Percentiles rank a stretch among this genome's conserved stretches.
phyloP scores from a whole-genome alignment of 2,329 filamentous ascomycete genomes.

The Exophiala calicioides region DNA sequence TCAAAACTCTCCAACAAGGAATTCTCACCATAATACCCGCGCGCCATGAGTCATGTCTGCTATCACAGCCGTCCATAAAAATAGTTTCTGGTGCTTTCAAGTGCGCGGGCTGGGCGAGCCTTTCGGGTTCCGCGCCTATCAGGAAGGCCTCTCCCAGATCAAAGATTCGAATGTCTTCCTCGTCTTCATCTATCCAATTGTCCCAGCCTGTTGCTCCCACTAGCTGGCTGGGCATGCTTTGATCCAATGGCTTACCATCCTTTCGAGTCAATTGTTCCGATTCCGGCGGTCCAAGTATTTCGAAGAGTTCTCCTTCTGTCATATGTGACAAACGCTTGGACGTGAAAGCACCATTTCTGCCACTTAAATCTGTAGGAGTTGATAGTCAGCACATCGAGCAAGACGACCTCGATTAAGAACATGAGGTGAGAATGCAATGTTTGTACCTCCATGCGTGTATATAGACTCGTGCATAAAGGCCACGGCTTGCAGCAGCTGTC shows the following conservation, averaged over 20 bases:
- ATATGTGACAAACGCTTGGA: slow-evolving; percentile 16
- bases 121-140: slow-evolving; percentile 16
- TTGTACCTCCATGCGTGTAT: slow-evolving; percentile 37
- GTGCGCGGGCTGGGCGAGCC: slow-evolving; percentile 28
- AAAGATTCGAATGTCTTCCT: slow-evolving; percentile 33
- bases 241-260: slow-evolving; percentile 30
- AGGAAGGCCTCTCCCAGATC: slow-evolving; percentile 30
- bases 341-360: slow-evolving; percentile 35
- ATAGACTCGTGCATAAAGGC: slow-evolving; percentile 34
- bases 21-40: slow-evolving; percentile 16
- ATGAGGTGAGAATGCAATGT: slow-evolving; percentile 1
- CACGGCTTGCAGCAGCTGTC: slow-evolving; percentile 34
- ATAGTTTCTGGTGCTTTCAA: slow-evolving; percentile 32
- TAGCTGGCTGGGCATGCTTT: slow-evolving; percentile 31
- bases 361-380: slow-evolving; percentile 33
- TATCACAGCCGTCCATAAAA: slow-evolving; percentile 30
- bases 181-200: slow-evolving; percentile 28
- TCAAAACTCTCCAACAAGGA: slow-evolving; percentile 3
- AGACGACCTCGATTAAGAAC: no score
- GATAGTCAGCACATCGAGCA: no score
- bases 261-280: slow-evolving; percentile 26
- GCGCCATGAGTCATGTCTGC: slow-evolving; percentile 33
- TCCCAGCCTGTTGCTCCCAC: slow-evolving; percentile 30
- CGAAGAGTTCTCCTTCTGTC: slow-evolving; percentile 19
- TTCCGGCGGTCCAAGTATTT: slow-evolving; percentile 25